These are phyloP conservation scores for Calonectria honghensis DNA, from an alignment of 2,329 filamentous ascomycete genomes.

Conservation along the genomic window DNA sequence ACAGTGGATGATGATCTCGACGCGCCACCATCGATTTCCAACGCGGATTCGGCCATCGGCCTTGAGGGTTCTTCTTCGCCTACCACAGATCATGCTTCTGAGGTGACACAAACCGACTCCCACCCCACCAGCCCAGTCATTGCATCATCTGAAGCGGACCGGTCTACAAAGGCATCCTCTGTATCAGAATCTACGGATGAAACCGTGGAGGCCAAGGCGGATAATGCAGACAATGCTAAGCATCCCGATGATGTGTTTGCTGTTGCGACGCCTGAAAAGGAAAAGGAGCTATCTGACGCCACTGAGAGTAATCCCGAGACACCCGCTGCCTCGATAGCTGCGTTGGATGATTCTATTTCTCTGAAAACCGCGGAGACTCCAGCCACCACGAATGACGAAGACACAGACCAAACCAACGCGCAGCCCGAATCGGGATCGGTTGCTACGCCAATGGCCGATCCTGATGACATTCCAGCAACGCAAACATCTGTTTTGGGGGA, in stretches of 20 bases:
- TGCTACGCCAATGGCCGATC: constrained; percentile 46
- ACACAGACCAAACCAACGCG: constrained; percentile 24
- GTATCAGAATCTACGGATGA: constrained; percentile 78
- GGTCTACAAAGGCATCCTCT: constrained; percentile 79
- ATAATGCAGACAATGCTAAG: constrained; percentile 46
- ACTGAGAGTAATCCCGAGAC: constrained; percentile 31
- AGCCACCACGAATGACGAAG: constrained; percentile 12
- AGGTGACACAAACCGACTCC: constrained; percentile 72
- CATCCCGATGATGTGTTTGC: constrained; percentile 34
- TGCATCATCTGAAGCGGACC: constrained; percentile 72
- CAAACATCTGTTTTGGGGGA: constrained; percentile 34
- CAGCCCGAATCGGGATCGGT: constrained; percentile 33
- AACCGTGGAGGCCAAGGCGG: constrained; percentile 66
- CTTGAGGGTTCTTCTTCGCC: constrained; percentile 67
- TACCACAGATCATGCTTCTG: constrained; percentile 67
- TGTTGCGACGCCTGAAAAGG: constrained; percentile 3
- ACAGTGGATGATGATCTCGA: constrained; percentile 53
- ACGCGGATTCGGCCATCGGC: constrained; percentile 74
- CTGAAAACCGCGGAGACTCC: constrained; percentile 12
- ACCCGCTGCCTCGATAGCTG: neutral
- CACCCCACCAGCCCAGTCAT: constrained; percentile 74
- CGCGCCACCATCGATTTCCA: constrained; percentile 60
- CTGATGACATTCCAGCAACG: constrained; percentile 48
- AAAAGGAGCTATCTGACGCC: constrained; percentile 42
- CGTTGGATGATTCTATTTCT: constrained; percentile 30